phyloP scores from a whole-genome alignment of 2,329 filamentous ascomycete species.

The Diaporthe aspalathi region DNA sequence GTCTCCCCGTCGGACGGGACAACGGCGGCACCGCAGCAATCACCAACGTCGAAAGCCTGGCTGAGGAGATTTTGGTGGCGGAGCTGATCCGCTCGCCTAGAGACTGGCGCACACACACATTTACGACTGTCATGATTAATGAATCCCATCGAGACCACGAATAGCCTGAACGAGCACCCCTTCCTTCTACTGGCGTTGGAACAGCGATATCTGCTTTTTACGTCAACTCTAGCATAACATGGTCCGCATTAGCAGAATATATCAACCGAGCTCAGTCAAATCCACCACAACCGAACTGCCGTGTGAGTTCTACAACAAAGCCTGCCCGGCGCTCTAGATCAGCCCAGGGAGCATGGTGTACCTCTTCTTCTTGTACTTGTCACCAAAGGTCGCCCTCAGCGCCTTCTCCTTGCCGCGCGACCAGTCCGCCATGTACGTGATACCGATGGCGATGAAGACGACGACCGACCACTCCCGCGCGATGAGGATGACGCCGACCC shows the following conservation, averaged over 20 bases:
- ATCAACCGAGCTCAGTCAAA: background rate
- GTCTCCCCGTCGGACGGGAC: slow-evolving; percentile 1
- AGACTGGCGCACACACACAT: slow-evolving; percentile 51
- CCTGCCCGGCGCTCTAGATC: slow-evolving; percentile 60
- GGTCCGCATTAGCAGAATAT: background rate
- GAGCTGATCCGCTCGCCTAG: slow-evolving; percentile 58
- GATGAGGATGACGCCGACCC: slow-evolving; percentile 84
- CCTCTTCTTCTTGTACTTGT: slow-evolving; percentile 95
- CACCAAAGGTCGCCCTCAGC: slow-evolving; percentile 90
- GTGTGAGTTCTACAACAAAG: background rate
- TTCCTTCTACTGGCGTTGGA: background rate
- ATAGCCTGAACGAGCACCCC: background rate
- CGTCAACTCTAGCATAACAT: slow-evolving; percentile 16
- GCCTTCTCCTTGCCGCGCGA: slow-evolving; percentile 91
- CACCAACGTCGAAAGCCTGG: slow-evolving; percentile 23
- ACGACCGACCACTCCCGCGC: slow-evolving; percentile 82
- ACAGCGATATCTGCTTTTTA: slow-evolving; percentile 15
- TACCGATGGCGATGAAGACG: slow-evolving; percentile 80
- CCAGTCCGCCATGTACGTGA: slow-evolving; percentile 86
- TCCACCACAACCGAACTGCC: background rate
- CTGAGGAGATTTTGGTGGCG: slow-evolving; percentile 42
- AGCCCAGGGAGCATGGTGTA: slow-evolving; percentile 85
- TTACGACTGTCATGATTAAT: slow-evolving; percentile 37
- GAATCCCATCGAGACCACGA: slow-evolving; percentile 43
- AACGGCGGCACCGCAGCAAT: slow-evolving; percentile 5